Base-by-base conservation (phyloP, 495 filamentous ascomycete genomes). In the Chaetomium tenue region DNA sequence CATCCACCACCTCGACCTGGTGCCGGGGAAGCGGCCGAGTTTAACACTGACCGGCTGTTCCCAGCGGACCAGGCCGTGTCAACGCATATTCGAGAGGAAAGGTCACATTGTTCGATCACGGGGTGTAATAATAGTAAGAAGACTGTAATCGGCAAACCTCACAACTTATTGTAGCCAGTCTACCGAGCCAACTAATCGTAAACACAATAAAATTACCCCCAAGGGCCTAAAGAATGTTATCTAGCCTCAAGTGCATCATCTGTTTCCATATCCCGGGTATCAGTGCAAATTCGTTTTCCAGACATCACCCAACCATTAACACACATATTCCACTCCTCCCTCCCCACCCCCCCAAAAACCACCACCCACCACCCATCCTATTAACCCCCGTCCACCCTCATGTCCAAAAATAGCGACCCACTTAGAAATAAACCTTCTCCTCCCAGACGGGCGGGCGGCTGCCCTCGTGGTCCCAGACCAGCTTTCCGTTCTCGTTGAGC, bases 401-500 rank as follows among this genome's bases (percentile, higher is more conserved):
- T 37, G 11, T 37, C 9, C 3, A 37, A 5, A 5, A 5, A 3
- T 7, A 37, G 3, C 33, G 1, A 37, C 33, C 25, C 5, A 6
- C 52, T 74, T 74, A 85, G 61, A 82, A 85, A 66, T 77, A 72
- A 62, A 83, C 69, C 81, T 90, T 91, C 77, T 89, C 87, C 74
- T 89, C 78, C 81, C 86, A 96, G 60, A 94, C 85, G 11, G 93
- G 93, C 55, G 92, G 90, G 66, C 86, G 76, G 63, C 84, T 87
- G 60, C 83, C 81, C 70, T 91, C 87, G 44, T 81, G 75, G 68
- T 91, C 86, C 92, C 92, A 95, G 42, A 83, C 75, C 65, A 97
- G 75, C 66, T 87, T 88, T 61, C 88, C 88, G 74, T 95, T 90
- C 72, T 91, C 90, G 71, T 91, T 87, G 54, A 97, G 77, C 66